phyloP scores from a whole-genome alignment of 179 eudicot genomes.

The Silene coronaria region DNA sequence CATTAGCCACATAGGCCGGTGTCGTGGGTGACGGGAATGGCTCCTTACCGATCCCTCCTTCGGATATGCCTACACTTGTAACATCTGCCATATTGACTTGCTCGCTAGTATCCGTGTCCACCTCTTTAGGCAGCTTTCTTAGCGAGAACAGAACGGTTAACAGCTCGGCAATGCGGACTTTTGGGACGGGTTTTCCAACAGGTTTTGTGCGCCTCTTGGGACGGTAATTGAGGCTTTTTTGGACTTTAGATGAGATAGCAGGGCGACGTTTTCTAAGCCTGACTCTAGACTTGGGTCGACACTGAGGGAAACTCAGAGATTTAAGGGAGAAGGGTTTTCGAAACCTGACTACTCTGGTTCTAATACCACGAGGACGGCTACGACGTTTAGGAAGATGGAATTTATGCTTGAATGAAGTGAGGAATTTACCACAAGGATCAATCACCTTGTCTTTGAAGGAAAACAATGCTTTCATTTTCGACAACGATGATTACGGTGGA shows the following conservation, averaged over 20 bases:
- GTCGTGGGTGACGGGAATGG: conserved; percentile 57
- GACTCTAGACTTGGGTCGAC: conserved; percentile 25
- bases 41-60: conserved; percentile 35
- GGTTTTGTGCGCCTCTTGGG: conserved; percentile 7
- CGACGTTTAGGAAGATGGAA: conserved; percentile 24
- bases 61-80: conserved; percentile 34
- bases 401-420: conserved; percentile 35
- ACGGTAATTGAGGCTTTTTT: conserved; percentile 1
- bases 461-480: conserved; percentile 32
- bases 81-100: conserved; percentile 26
- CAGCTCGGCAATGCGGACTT: conserved; percentile 34
- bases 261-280: conserved; percentile 17
- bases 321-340: conserved; percentile 38
- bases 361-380: conserved; percentile 23
- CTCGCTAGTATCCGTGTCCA: conserved; percentile 37
- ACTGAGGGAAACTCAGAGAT: conserved; percentile 27
- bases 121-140: conserved; percentile 34
- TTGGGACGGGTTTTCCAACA: conserved; percentile 21
- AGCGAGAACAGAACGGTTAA: conserved; percentile 34
- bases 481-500: conserved; percentile 14
- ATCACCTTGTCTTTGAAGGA: conserved; percentile 57
- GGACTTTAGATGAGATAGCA: conserved; percentile 19
- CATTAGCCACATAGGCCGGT: conserved; percentile 45
- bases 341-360: conserved; percentile 34
- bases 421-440: conserved; percentile 46